Percentiles rank a stretch among this genome's conserved stretches.
These are phyloP conservation scores for Ogataea sp. DNA, from an alignment of 805 yeast species.

Conservation along the genomic window DNA sequence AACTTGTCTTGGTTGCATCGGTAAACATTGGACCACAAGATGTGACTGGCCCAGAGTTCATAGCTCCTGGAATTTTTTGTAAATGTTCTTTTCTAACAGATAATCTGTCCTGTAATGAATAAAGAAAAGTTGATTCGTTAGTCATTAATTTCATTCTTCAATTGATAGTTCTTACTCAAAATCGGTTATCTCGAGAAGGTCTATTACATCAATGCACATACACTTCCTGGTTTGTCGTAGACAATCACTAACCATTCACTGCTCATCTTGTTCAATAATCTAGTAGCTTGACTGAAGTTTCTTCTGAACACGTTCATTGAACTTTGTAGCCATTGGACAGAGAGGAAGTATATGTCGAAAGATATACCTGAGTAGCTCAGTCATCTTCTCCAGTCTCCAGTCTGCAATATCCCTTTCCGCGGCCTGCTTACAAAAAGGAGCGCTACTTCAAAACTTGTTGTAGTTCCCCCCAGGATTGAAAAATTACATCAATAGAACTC, in stretches of 20 bases:
- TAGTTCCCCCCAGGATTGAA: too few relatives aligned
- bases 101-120: conserved; percentile 39
- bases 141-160: too few relatives aligned
- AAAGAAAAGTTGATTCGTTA: too few relatives aligned
- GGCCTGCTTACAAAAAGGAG: too few relatives aligned
- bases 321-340: too few relatives aligned
- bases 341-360: too few relatives aligned
- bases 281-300: not conserved
- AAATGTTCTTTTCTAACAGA: conserved; percentile 46
- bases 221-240: conserved; percentile 53
- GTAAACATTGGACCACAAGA: conserved; percentile 46
- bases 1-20: conserved; percentile 34
- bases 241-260: conserved; percentile 60
- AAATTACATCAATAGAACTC: too few relatives aligned
- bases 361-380: too few relatives aligned
- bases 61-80: conserved; percentile 33
- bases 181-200: not conserved
- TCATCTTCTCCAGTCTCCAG: too few relatives aligned
- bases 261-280: not conserved
- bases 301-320: not conserved
- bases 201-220: conserved; percentile 10
- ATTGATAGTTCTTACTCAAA: not conserved
- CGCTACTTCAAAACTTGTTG: too few relatives aligned
- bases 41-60: conserved; percentile 32
- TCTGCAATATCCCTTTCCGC: too few relatives aligned